Evolutionary conservation across 2,329 filamentous ascomycete genomes (phyloP), one percentile per base, ranked within the genome.

Genomic region (Raffaelea albimanens): DNA sequence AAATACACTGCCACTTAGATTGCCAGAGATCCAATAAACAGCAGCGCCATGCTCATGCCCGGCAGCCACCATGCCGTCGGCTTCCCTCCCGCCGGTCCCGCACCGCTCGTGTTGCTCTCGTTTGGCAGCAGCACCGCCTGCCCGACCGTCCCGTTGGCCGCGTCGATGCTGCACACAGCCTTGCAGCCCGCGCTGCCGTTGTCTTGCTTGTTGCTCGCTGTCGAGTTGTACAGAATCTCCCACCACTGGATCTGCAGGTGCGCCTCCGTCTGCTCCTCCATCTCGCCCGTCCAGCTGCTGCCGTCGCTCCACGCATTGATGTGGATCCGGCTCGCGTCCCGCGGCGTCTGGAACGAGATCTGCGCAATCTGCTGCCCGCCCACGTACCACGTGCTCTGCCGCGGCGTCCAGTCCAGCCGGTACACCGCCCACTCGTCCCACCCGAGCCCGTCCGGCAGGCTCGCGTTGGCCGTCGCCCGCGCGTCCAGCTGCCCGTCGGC

Each of bases 281-380:
- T 81, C 45, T 76, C 72, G 11, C 77, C 78, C 40, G 71, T 72
- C 78, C 77, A 82, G 43, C 63, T 62, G 4, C 78, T 76, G 19
- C 78, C 78, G 51, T 82, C 72, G 48, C 75, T 74, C 78, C 78
- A 82, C 43, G 76, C 68, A 55, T 82, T 82, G 55, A 82, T 63
- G 25, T 78, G 69, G 43, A 82, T 59, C 46, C 69, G 67, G 33
- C 70, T 71, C 4, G 70, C 63, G 44, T 76, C 71, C 21, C 67
- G 64, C 0, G 79, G 78, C 14, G 74, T 71, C 49, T 78, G 75
- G 55, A 78, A 77, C 3, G 65, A 66, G 53, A 77, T 79, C 20
- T 64, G 70, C 2, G 75, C 71, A 2, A 72, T 65, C 55, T 75
- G 61, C 34, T 65, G 57, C 29, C 69, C 72, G 53, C 80, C 65